Evolutionary conservation across 2,329 filamentous ascomycete genomes (phyloP), one percentile per base, ranked within the genome.

Genomic region (Phoma sp.): DNA sequence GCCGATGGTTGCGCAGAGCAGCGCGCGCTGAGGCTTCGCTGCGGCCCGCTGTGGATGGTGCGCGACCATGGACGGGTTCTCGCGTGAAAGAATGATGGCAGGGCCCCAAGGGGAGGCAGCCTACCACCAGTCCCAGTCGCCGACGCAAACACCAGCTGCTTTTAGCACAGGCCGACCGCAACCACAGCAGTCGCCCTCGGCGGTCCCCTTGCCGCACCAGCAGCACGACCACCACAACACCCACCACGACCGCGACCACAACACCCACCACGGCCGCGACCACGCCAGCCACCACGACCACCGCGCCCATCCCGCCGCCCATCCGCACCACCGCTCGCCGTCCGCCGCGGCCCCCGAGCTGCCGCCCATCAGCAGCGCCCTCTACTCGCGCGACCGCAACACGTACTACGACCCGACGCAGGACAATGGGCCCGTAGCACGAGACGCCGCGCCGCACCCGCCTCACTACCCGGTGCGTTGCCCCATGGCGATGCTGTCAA

Each of bases 401-500:
- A 64, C 71, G 15, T 81, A 81, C 72, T 81, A 81, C 72, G 80
- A 81, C 65, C 80, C 79, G 7, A 78, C 77, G 34, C 76, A 75
- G 52, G 78, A 81, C 62, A 74, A 77, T 65, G 75, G 77, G 57
- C 56, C 28, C 72, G 40, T 50, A 71, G 67, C 50, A 32, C 69
- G 72, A 34, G 53, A 61, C 53, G 60, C 66, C 36, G 60, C 70
- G 64, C 68, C 71, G 40, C 74, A 70, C 63, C 67, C 75, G 39
- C 56, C 43, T 42, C 67, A 70, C 50, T 73, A 72, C 54, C 61
- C 69, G 69, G 72, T 74, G 61, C 58, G 61, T 64, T n/a, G n/a
- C n/a, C n/a, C 34, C 49, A 34, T 47, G 36, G 25, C 47, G 20
- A n/a, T 10, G 12, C 34, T 12, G 7, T n/a, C 20, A 21, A 20